Evolutionary conservation across 495 filamentous ascomycete genomes (phyloP), one percentile per base, ranked within the genome.

Genomic region (Jackrogersella minutella): DNA sequence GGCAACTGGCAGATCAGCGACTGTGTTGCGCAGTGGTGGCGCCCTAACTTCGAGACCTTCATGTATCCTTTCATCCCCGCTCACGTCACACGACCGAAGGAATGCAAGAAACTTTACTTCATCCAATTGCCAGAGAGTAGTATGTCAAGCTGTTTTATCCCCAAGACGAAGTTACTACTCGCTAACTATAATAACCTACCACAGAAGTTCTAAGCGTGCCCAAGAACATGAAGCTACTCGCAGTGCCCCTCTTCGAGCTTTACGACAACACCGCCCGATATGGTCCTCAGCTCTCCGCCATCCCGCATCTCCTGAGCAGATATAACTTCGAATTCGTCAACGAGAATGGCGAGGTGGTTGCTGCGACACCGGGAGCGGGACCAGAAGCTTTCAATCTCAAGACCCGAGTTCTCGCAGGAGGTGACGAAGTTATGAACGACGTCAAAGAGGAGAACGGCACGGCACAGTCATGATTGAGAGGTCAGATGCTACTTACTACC

Each of bases 271-370:
- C 92, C 1, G 90, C 88, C 2, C 82, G 95, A 61, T 99, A 99
- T 73, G 95, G 95, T 0, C 95, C 95, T 3, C 95, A 99, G 76
- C 87, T 99, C 3, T 96, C 92, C 0, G 94, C 95, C 2, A 97
- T 99, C 43, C 95, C 95, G 6, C 96, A 98, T 72, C 79, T 97
- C 0, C 86, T 99, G 11, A 96, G 92, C 58, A 83, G 93, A 46
- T 98, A 97, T 74, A 95, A 96, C 77, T 99, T 98, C 73, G 96
- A 99, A 73, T 97, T 96, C 73, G 90, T 97, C n/a, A 92, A 99
- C 73, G 95, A 99, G 80, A 84, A 90, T 50, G 94, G 93, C 57
- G 87, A 96, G 58, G 90, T 96, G 3, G 90, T 91, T 16, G 91
- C 94, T 8, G 84, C 88, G 30, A 99, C 95, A 0, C 96, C 95